These are phyloP conservation scores for Yarrowia keelungensis DNA, from an alignment of 805 yeast genomes.

Conservation along the genomic window DNA sequence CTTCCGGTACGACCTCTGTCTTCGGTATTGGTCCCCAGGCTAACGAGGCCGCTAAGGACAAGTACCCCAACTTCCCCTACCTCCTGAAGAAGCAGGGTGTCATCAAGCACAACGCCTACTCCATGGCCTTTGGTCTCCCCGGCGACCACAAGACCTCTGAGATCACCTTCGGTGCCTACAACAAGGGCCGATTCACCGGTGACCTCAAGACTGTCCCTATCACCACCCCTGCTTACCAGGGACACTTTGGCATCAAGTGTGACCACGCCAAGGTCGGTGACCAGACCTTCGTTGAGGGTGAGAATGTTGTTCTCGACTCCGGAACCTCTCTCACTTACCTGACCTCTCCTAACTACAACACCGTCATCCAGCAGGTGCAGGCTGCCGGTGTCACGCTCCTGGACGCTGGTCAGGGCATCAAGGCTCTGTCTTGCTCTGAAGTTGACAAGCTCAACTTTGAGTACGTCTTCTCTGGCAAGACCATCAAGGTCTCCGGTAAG, in stretches of 20 bases:
- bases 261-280: slow-evolving; percentile 40
- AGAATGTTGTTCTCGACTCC: slow-evolving; percentile 59
- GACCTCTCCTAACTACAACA: slow-evolving; percentile 45
- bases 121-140: slow-evolving; percentile 52
- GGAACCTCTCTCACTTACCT: slow-evolving; percentile 58
- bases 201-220: slow-evolving; percentile 47
- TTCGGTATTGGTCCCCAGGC: slow-evolving; percentile 51
- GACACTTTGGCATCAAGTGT: slow-evolving; percentile 38
- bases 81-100: slow-evolving; percentile 50
- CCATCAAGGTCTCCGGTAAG: slow-evolving; percentile 19
- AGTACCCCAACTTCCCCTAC: slow-evolving; percentile 45
- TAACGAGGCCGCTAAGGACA: slow-evolving; percentile 45
- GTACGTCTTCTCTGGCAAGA: slow-evolving; percentile 9
- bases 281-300: neutral
- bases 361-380: neutral
- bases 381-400: slow-evolving; percentile 49
- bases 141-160: slow-evolving; percentile 48
- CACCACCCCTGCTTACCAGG: neutral
- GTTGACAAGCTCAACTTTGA: slow-evolving; percentile 11
- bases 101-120: slow-evolving; percentile 53
- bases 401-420: slow-evolving; percentile 40
- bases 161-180: slow-evolving; percentile 54
- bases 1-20: slow-evolving; percentile 47
- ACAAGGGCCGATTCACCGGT: slow-evolving; percentile 53
- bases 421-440: neutral